These are phyloP conservation scores for Leucosporidium scottii DNA, from an alignment of 768 basidiomycete species.

Conservation along the genomic window DNA sequence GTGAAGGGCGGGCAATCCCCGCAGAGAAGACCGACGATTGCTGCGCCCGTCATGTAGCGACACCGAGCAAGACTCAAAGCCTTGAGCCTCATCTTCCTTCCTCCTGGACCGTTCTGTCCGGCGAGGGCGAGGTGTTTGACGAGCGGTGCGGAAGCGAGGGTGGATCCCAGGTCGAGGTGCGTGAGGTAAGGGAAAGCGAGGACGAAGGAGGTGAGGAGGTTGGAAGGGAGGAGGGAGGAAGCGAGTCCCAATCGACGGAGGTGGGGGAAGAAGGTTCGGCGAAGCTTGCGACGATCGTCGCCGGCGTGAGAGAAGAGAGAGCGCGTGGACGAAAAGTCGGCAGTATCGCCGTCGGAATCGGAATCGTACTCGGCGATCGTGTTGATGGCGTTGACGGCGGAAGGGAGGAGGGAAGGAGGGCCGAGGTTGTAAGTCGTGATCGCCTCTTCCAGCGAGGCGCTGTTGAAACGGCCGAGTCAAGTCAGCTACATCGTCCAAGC, in stretches of 20 bases:
- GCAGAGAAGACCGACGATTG: constrained; percentile 52
- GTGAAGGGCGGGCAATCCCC: constrained; percentile 30
- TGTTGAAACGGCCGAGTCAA: constrained; percentile 68
- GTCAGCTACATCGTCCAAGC: background rate
- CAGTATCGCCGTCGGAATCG: constrained; percentile 47
- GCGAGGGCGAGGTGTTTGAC: constrained; percentile 56
- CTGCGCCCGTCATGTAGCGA: constrained; percentile 69
- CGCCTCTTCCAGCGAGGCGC: constrained; percentile 71
- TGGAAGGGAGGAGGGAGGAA: constrained; percentile 66
- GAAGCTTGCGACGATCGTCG: constrained; percentile 18
- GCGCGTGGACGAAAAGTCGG: constrained; percentile 6
- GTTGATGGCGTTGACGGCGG: constrained; percentile 1
- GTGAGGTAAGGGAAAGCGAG: constrained; percentile 77
- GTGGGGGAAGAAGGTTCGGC: constrained; percentile 34
- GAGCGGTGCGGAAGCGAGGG: constrained; percentile 69
- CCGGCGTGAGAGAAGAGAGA: constrained; percentile 15
- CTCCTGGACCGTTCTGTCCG: constrained; percentile 43
- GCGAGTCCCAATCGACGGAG: constrained; percentile 72
- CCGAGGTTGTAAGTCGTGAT: constrained; percentile 53
- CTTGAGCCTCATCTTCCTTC: constrained; percentile 56
- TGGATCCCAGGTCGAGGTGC: constrained; percentile 84
- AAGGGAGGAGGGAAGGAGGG: constrained; percentile 24
- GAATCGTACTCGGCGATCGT: constrained; percentile 34
- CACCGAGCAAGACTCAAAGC: constrained; percentile 82
- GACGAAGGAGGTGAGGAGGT: constrained; percentile 64